Evolutionary conservation across 768 basidiomycete species (phyloP).

Genomic region (Tephrocybe sp.): DNA sequence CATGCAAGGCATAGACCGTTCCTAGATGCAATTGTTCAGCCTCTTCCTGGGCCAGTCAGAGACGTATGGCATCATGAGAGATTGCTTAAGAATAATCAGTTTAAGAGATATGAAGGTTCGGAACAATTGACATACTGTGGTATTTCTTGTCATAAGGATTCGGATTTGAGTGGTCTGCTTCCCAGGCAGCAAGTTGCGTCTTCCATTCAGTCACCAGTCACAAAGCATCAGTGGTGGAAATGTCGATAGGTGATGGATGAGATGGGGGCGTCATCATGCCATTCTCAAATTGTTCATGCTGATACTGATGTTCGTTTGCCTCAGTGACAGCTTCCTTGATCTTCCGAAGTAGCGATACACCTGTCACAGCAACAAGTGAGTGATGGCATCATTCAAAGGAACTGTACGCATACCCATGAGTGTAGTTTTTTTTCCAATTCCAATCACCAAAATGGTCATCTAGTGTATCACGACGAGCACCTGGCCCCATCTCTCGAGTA

Average conservation of each 20-base stretch:
- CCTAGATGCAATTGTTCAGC: not conserved
- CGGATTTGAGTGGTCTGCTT: not conserved
- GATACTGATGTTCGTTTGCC: not conserved
- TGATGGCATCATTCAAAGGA: too few relatives aligned
- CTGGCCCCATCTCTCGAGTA: too few relatives aligned
- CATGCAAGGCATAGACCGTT: slow-evolving; percentile 1
- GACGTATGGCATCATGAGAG: slow-evolving; percentile 11
- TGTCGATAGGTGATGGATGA: not conserved
- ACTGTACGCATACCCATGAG: too few relatives aligned
- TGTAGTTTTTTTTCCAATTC: too few relatives aligned
- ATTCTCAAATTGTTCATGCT: not conserved
- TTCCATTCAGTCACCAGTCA: not conserved
- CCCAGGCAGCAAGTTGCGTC: slow-evolving; percentile 3
- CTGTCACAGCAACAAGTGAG: too few relatives aligned
- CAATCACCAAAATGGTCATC: too few relatives aligned
- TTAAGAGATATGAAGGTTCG: not conserved
- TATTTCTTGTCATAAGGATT: slow-evolving; percentile 11
- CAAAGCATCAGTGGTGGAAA: not conserved
- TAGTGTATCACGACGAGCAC: too few relatives aligned
- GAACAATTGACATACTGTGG: slow-evolving; percentile 4
- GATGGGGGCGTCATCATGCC: not conserved
- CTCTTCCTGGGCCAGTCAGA: slow-evolving; percentile 12
- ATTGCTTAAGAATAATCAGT: slow-evolving; percentile 5
- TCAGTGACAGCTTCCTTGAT: not conserved
- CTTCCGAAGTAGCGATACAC: not conserved